Conservation (phyloP, 768 basidiomycete genomes). For the Lenzites betulinus region DNA sequence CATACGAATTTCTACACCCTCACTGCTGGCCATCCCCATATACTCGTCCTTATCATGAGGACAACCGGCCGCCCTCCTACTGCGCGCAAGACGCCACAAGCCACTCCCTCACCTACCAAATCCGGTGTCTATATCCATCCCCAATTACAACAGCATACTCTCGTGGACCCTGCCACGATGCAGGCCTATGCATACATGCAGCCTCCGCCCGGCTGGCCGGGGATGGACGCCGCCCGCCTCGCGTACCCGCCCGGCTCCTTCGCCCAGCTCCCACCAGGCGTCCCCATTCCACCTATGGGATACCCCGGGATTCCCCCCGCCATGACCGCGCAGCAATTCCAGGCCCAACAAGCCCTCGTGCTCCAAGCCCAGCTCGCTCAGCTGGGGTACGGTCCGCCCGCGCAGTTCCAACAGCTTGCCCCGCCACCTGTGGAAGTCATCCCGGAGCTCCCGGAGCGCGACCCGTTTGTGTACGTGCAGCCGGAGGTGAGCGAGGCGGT, state of each 20-base stretch:
- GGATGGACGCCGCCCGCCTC: background rate
- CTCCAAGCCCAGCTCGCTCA: constrained; percentile 1
- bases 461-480: background rate
- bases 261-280: background rate
- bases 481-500: background rate
- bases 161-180: background rate
- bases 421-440: background rate
- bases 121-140: background rate
- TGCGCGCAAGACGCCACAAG: background rate
- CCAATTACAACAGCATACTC: background rate
- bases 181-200: background rate
- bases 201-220: background rate
- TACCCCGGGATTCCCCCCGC: background rate
- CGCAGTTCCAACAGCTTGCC: background rate
- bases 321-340: background rate
- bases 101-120: background rate
- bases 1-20: no score
- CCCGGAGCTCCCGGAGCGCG: background rate
- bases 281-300: background rate
- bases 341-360: background rate
- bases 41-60: background rate
- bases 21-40: background rate
- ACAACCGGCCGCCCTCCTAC: background rate
- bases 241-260: background rate
- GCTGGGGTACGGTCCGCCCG: background rate